Evolutionary conservation across 2,329 filamentous ascomycete genomes (phyloP).

Genomic region (Pseudogymnoascus sp.): DNA sequence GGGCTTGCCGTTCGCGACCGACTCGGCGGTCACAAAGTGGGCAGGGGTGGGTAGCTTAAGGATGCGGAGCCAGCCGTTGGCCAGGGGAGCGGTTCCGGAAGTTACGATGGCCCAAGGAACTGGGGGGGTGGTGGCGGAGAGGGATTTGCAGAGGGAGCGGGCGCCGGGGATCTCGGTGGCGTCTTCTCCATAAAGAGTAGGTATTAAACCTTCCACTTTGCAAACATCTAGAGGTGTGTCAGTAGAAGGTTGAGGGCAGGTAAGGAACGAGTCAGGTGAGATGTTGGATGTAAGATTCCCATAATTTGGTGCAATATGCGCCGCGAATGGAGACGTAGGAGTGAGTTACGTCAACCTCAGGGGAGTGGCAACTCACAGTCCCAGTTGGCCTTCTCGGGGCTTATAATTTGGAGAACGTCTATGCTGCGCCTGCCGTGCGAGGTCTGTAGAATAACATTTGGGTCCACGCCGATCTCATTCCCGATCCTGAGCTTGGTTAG

Average conservation of each 20-base stretch:
- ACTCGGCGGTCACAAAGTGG: conserved; percentile 66
- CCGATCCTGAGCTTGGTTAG: conserved; percentile 49
- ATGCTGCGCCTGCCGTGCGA: conserved; percentile 88
- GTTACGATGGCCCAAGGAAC: conserved; percentile 74
- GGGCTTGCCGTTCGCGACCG: conserved; percentile 66
- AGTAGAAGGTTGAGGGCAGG: background rate
- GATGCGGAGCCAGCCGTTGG: conserved; percentile 63
- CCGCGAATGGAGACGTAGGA: background rate
- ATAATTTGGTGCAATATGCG: background rate
- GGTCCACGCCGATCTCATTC: conserved; percentile 73
- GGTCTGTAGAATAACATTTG: conserved; percentile 76
- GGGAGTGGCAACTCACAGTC: conserved; percentile 58
- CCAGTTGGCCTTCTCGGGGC: conserved; percentile 82
- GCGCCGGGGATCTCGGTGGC: conserved; percentile 82
- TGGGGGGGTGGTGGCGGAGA: conserved; percentile 49
- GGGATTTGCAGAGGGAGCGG: conserved; percentile 55
- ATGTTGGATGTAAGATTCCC: background rate
- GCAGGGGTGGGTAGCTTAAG: conserved; percentile 56
- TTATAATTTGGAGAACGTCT: conserved; percentile 70
- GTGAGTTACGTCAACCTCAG: background rate
- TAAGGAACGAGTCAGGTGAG: background rate
- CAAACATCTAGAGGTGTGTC: conserved; percentile 55
- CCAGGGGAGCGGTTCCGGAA: conserved; percentile 59
- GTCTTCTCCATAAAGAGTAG: conserved; percentile 65
- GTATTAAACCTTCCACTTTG: conserved; percentile 69